A percentile compares a stretch with the other conserved stretches of the same genome.
Evolutionary conservation across 352 stramenopile species (phyloP).

Genomic region (Phytophthora litchii): DNA sequence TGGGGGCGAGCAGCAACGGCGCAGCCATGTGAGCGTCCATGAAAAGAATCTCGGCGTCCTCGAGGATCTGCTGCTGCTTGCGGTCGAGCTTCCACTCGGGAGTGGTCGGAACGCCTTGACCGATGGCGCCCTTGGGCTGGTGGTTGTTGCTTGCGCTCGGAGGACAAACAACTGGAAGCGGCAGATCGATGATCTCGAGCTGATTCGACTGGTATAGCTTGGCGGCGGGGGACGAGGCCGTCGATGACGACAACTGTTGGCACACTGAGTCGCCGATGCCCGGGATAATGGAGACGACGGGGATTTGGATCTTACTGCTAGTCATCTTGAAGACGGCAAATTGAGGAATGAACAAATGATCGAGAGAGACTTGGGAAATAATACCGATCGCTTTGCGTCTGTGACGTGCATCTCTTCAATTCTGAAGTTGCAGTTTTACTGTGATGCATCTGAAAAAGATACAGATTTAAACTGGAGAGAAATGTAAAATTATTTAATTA

Average conservation of each 20-base stretch:
- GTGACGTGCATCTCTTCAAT: slow-evolving; percentile 6
- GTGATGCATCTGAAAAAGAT: not conserved
- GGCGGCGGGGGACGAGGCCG: slow-evolving; percentile 18
- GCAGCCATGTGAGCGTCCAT: slow-evolving; percentile 43
- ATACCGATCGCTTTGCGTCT: slow-evolving; percentile 6
- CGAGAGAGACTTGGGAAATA: not conserved
- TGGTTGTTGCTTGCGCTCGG: slow-evolving; percentile 33
- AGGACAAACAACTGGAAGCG: slow-evolving; percentile 30
- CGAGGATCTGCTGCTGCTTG: slow-evolving; percentile 32
- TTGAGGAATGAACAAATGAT: slow-evolving; percentile 16
- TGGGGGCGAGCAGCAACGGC: slow-evolving; percentile 40
- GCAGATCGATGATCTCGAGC: slow-evolving; percentile 43
- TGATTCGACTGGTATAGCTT: slow-evolving; percentile 34
- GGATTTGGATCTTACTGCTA: slow-evolving; percentile 31
- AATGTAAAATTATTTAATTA: no score
- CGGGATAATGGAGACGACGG: slow-evolving; percentile 47
- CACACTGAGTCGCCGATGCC: slow-evolving; percentile 41
- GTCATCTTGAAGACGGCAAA: slow-evolving; percentile 24
- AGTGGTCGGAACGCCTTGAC: not conserved
- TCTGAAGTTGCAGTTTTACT: slow-evolving; percentile 11
- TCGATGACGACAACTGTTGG: slow-evolving; percentile 30
- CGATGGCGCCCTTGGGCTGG: slow-evolving; percentile 17
- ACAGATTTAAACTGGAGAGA: no score
- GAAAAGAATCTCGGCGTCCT: slow-evolving; percentile 36
- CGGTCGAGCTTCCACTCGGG: slow-evolving; percentile 32